phyloP scores from a whole-genome alignment of 2,329 filamentous ascomycete genomes.

The Simplicillium aogashimaense region DNA sequence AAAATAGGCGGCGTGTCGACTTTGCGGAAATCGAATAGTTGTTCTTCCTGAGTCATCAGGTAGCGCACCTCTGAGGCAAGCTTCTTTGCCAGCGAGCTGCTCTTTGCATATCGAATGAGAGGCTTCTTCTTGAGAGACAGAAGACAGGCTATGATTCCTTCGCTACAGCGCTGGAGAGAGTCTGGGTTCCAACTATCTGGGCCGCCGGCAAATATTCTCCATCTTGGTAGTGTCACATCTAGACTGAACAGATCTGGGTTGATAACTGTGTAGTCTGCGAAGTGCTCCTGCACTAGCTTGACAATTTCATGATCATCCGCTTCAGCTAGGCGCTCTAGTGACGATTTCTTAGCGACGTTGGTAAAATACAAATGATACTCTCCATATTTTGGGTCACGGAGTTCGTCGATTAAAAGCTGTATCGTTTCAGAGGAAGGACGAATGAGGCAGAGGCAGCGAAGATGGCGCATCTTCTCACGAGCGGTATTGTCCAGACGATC shows the following conservation, averaged over 20 bases:
- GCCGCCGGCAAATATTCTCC: constrained; percentile 69
- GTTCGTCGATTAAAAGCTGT: constrained; percentile 87
- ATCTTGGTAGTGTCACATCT: constrained; percentile 59
- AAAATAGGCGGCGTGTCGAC: constrained; percentile 91
- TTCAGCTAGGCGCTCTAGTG: constrained; percentile 85
- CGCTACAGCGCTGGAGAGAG: constrained; percentile 73
- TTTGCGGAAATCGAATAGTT: constrained; percentile 91
- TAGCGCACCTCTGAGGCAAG: constrained; percentile 88
- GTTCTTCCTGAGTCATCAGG: constrained; percentile 88
- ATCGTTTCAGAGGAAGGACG: constrained; percentile 88
- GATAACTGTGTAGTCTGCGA: constrained; percentile 89
- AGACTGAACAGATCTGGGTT: constrained; percentile 90
- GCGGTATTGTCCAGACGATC: constrained; percentile 85
- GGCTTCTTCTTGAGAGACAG: constrained; percentile 94
- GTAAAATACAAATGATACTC: constrained; percentile 98
- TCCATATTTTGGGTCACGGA: constrained; percentile 92
- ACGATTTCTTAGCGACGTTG: constrained; percentile 95
- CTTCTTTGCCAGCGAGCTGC: constrained; percentile 83
- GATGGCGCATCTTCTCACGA: constrained; percentile 95
- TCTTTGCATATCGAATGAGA: constrained; percentile 85
- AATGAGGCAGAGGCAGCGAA: constrained; percentile 87
- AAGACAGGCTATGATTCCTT: constrained; percentile 75
- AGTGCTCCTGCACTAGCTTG: constrained; percentile 87
- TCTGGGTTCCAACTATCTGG: constrained; percentile 90
- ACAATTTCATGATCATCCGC: constrained; percentile 97